Base-by-base conservation (phyloP, 306 rosid genomes). In the Aeschynomene evenia region DNA sequence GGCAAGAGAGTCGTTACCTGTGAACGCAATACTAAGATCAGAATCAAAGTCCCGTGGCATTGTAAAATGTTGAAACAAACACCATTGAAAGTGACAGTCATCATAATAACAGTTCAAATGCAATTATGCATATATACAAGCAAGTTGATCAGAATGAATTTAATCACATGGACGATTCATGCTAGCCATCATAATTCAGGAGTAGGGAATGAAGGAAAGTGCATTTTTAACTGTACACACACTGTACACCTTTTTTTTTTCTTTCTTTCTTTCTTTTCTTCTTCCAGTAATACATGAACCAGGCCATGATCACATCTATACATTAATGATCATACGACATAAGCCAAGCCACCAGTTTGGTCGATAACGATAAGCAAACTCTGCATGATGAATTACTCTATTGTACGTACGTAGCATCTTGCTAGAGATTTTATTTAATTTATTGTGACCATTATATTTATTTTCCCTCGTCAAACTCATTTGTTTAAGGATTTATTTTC, bases 191-290 rank as follows among this genome's bases (percentile, higher is more conserved):
- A n/a, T n/a, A n/a, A n/a, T 4, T 55, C 7, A 23, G 4, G 62
- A 67, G 16, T n/a, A n/a, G n/a, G n/a, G n/a, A n/a, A n/a, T n/a
- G 26, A 13, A 55, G 33, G 34, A 6, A 10, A 70, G 18, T 70
- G 66, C 56, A 56, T 7, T 16, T 29, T 70, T 54, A 42, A 40
- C 75, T 42, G 59, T 53, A 16, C 23, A 55, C 7, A 28, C 56
- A 70, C 54, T 69, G 66, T 70, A 19, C 18, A 56, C 45, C 21
- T 70, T 54, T 69, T n/a, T n/a, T n/a, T n/a, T n/a, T n/a, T n/a
- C n/a, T n/a, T n/a, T n/a, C n/a, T n/a, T n/a, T n/a, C n/a, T n/a
- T n/a, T n/a, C n/a, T n/a, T n/a, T n/a, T n/a, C n/a, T n/a, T n/a
- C n/a, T n/a, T 69, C 65, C 20, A 16, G n/a, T 23, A 12, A 10